Conservation (phyloP, 164 flowering plant genomes). For the Dillenia turbinata region DNA sequence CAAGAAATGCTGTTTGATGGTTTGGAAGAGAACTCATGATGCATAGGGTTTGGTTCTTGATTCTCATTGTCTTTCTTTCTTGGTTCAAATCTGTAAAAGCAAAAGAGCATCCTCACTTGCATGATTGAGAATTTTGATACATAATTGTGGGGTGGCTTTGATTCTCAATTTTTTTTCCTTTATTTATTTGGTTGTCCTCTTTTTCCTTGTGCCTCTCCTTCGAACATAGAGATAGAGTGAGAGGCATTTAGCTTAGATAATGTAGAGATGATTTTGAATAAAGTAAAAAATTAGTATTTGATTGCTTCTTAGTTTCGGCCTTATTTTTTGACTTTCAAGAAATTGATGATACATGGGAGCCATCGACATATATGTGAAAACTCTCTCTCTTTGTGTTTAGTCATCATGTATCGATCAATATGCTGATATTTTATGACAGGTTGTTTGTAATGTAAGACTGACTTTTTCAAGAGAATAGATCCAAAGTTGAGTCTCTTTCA, state of each 20-base stretch:
- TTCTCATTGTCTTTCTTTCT: background rate
- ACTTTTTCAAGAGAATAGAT: slow-evolving; percentile 10
- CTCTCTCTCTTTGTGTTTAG: too few species aligned
- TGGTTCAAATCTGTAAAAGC: background rate
- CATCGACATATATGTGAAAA: background rate
- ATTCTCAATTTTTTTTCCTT: too few species aligned
- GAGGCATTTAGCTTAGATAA: slow-evolving; percentile 7
- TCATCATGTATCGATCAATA: too few species aligned
- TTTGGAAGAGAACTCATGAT: slow-evolving; percentile 16
- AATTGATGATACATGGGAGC: slow-evolving; percentile 2
- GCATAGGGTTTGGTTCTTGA: slow-evolving; percentile 1
- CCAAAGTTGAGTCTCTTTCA: slow-evolving; percentile 7
- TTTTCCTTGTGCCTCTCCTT: background rate
- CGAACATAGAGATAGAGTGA: slow-evolving; percentile 14
- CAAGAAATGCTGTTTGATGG: slow-evolving; percentile 50
- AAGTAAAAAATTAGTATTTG: background rate
- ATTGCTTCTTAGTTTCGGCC: slow-evolving; percentile 5
- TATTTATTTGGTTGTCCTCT: background rate
- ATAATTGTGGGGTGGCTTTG: too few species aligned
- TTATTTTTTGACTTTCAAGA: background rate
- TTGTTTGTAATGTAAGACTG: slow-evolving; percentile 6
- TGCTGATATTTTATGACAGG: background rate
- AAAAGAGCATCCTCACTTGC: too few species aligned
- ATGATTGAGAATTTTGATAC: background rate
- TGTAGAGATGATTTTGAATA: slow-evolving; percentile 13